These are phyloP conservation scores for Fonsecaea monophora DNA, from an alignment of 2,329 filamentous ascomycete genomes.

Conservation along the genomic window DNA sequence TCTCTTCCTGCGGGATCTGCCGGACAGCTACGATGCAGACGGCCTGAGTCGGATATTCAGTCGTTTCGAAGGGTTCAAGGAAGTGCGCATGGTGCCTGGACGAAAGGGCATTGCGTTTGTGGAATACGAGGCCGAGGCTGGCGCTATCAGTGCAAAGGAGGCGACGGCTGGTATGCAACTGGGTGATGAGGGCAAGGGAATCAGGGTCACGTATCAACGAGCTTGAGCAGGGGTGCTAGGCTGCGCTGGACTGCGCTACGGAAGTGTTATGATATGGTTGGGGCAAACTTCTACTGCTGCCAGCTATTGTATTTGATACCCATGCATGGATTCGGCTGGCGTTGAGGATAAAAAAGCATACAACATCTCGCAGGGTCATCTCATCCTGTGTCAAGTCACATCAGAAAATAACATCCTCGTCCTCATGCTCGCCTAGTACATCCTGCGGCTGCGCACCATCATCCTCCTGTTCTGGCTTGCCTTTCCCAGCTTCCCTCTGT, in stretches of 20 bases:
- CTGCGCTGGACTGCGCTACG: not conserved
- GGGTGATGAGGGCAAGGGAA: constrained; percentile 73
- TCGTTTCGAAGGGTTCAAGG: constrained; percentile 90
- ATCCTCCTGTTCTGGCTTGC: constrained; percentile 36
- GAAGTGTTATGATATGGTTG: constrained; percentile 14
- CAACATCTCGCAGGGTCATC: constrained; percentile 11
- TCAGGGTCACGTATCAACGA: constrained; percentile 96
- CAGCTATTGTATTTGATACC: constrained; percentile 30
- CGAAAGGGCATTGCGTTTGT: constrained; percentile 91
- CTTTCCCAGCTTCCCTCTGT: constrained; percentile 51
- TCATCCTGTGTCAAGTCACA: not conserved
- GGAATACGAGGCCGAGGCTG: constrained; percentile 89
- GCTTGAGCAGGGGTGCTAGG: constrained; percentile 61
- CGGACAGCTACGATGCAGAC: constrained; percentile 84
- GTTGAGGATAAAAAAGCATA: constrained; percentile 20
- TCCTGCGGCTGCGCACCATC: constrained; percentile 60
- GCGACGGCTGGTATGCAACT: constrained; percentile 84
- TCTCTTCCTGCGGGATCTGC: constrained; percentile 89
- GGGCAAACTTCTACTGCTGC: not conserved
- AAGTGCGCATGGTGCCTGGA: constrained; percentile 87
- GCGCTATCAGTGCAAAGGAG: constrained; percentile 92
- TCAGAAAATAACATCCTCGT: constrained; percentile 86
- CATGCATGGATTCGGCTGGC: constrained; percentile 27
- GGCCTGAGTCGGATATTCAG: constrained; percentile 80
- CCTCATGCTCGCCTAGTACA: constrained; percentile 75